Conservation (phyloP, 257 asterid species). For the Solanum megistacrolobum region DNA sequence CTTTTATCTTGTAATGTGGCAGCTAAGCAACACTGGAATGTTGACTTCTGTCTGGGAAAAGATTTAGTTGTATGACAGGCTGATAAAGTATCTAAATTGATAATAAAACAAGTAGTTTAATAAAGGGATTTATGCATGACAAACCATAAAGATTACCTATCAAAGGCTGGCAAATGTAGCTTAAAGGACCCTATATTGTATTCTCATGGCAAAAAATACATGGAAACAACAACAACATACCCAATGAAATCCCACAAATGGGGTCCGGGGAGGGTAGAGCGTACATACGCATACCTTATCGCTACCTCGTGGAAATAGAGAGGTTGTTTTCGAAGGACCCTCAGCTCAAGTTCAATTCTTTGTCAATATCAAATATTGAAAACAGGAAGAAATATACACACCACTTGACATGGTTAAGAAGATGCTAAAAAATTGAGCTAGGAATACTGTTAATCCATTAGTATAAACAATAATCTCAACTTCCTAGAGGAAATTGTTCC, state of each 20-base stretch:
- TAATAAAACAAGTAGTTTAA: neutral
- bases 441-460: neutral
- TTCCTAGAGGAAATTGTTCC: neutral
- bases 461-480: neutral
- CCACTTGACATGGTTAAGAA: neutral
- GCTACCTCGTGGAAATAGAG: neutral
- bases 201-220: neutral
- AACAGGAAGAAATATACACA: neutral
- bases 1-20: slow-evolving; percentile 18
- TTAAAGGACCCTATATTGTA: neutral
- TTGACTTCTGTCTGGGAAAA: slow-evolving; percentile 13
- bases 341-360: neutral
- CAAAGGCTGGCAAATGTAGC: neutral
- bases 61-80: slow-evolving; percentile 13
- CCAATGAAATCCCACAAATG: neutral
- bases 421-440: neutral
- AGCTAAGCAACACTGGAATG: slow-evolving; percentile 20
- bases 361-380: neutral
- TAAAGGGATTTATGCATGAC: neutral
- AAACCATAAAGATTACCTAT: neutral
- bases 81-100: slow-evolving; percentile 29
- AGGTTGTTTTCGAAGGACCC: neutral
- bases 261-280: neutral
- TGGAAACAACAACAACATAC: neutral
- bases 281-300: neutral